These are phyloP conservation scores for Pyrus betulifolia DNA, from an alignment of 306 rosid species.

Conservation along the genomic window DNA sequence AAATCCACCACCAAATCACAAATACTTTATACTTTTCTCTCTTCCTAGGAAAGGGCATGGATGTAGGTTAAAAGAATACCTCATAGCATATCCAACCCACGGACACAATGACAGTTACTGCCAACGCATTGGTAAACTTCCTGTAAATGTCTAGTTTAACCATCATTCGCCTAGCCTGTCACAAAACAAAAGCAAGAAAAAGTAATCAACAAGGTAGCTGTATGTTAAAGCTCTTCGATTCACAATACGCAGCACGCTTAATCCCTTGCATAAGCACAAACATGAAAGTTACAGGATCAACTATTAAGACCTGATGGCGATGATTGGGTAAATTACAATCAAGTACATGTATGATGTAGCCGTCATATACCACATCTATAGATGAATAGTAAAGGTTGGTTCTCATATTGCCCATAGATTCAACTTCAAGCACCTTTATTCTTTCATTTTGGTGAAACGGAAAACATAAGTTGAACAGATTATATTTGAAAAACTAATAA, in stretches of 20 bases:
- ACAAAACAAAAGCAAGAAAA: conserved; percentile 19
- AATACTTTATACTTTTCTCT: background rate
- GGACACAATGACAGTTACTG: conserved; percentile 77
- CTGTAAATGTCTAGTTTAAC: conserved; percentile 84
- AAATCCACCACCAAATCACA: background rate
- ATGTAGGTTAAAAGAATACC: conserved; percentile 39
- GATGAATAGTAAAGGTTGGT: background rate
- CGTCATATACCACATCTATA: too few relatives aligned
- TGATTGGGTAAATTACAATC: background rate
- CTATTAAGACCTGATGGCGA: background rate
- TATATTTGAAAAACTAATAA: background rate
- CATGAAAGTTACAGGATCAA: background rate
- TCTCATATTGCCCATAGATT: background rate
- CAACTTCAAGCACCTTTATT: background rate
- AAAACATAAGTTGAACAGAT: background rate
- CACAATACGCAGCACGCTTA: background rate
- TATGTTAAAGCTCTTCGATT: background rate
- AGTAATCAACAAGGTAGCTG: conserved; percentile 7
- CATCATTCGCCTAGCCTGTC: conserved; percentile 88
- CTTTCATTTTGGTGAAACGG: background rate
- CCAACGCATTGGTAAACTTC: conserved; percentile 91
- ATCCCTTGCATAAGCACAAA: background rate
- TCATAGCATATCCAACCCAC: conserved; percentile 97
- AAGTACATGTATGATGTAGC: background rate
- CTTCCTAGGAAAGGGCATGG: background rate